Conservation (phyloP, 2,329 filamentous ascomycete species). For the Trichoderma oligosporum region DNA sequence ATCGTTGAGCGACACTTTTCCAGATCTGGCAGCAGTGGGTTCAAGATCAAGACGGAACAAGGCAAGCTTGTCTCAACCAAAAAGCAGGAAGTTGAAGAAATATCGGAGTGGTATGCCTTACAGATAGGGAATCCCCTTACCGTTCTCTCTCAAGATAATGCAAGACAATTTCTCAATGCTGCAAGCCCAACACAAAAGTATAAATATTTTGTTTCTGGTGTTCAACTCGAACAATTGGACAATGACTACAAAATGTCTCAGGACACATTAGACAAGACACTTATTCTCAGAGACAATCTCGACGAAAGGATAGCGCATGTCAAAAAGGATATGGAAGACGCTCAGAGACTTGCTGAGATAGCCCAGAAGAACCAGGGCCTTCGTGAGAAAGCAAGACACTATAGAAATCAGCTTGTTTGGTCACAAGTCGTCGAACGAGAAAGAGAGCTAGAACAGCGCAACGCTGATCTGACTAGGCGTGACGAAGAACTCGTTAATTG, state of each 20-base stretch:
- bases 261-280: slow-evolving; percentile 67
- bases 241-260: slow-evolving; percentile 84
- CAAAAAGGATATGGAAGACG: slow-evolving; percentile 50
- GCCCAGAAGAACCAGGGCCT: slow-evolving; percentile 65
- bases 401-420: slow-evolving; percentile 75
- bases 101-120: slow-evolving; percentile 86
- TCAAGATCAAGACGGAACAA: slow-evolving; percentile 75
- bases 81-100: slow-evolving; percentile 83
- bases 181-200: slow-evolving; percentile 84
- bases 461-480: slow-evolving; percentile 28
- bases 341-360: slow-evolving; percentile 60
- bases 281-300: slow-evolving; percentile 37
- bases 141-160: slow-evolving; percentile 91
- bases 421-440: slow-evolving; percentile 79
- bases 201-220: slow-evolving; percentile 92
- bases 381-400: slow-evolving; percentile 54
- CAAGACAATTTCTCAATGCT: slow-evolving; percentile 84
- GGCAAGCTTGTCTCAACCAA: slow-evolving; percentile 74
- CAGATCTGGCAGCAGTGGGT: slow-evolving; percentile 68
- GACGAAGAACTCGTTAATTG: slow-evolving; percentile 28
- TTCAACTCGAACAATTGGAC: slow-evolving; percentile 87
- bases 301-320: slow-evolving; percentile 33
- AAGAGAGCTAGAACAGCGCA: slow-evolving; percentile 40
- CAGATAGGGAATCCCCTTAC: slow-evolving; percentile 98
- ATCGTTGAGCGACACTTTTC: slow-evolving; percentile 88